phyloP scores from a whole-genome alignment of 768 basidiomycete species.

The Termitomyces sp. region DNA sequence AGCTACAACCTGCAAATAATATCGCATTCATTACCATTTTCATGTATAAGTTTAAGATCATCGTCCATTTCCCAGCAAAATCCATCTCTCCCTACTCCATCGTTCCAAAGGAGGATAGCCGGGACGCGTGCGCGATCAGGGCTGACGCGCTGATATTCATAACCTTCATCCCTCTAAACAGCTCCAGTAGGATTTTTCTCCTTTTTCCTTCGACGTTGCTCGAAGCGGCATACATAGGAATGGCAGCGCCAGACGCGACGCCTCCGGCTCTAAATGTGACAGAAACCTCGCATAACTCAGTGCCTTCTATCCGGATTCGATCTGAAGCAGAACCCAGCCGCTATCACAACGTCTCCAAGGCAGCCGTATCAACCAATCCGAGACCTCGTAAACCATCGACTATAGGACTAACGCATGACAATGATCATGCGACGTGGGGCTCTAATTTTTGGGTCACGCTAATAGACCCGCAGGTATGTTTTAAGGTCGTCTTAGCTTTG shows the following conservation, averaged over 20 bases:
- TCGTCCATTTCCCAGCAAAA: neutral
- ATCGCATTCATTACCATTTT: neutral
- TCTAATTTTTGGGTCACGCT: conserved; percentile 94
- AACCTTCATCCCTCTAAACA: neutral
- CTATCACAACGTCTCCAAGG: neutral
- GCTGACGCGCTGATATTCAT: neutral
- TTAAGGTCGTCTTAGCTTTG: neutral
- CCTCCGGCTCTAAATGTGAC: conserved; percentile 1
- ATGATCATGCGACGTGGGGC: conserved; percentile 64
- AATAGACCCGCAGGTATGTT: conserved; percentile 76
- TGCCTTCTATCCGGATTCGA: neutral
- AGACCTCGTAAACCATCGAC: conserved; percentile 6
- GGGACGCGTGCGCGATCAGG: neutral
- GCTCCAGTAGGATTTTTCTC: conserved; percentile 2
- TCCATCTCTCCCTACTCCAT: neutral
- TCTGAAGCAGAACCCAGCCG: neutral
- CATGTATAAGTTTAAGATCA: neutral
- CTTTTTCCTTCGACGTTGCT: neutral
- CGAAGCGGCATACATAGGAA: neutral
- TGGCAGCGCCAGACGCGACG: conserved; percentile 1
- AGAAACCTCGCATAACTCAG: neutral
- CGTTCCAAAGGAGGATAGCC: neutral
- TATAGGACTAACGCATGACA: conserved; percentile 25
- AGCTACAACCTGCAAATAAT: neutral
- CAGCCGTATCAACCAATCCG: neutral